These are phyloP conservation scores for Penicillium odoratum DNA, from an alignment of 495 filamentous ascomycete species.

Conservation along the genomic window DNA sequence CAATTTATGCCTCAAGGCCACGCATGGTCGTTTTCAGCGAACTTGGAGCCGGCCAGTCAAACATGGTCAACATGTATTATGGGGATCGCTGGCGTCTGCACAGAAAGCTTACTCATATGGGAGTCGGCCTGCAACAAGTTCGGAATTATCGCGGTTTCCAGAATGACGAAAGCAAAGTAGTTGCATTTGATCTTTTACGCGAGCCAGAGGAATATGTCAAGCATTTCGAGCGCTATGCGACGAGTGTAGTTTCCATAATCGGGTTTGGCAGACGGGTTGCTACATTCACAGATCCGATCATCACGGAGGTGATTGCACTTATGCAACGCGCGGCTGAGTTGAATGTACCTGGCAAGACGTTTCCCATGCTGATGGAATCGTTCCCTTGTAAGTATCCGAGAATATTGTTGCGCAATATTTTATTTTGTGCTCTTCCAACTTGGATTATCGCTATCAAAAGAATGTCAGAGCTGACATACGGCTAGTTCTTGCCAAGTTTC, in stretches of 20 bases:
- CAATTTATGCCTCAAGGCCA: constrained; percentile 28
- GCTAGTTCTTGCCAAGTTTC: constrained; percentile 42
- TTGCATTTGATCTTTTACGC: constrained; percentile 36
- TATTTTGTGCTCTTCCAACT: neutral
- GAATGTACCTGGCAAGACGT: constrained; percentile 54
- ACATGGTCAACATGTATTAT: constrained; percentile 60
- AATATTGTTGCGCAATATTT: neutral
- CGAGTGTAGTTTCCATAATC: constrained; percentile 47
- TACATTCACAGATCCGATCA: constrained; percentile 40
- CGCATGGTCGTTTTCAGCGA: constrained; percentile 32
- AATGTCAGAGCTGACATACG: neutral
- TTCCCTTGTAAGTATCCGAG: constrained; percentile 43
- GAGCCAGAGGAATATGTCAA: constrained; percentile 39
- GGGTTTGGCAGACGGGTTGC: constrained; percentile 40
- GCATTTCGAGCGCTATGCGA: constrained; percentile 45
- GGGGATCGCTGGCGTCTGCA: constrained; percentile 61
- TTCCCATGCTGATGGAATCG: constrained; percentile 62
- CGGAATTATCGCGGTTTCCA: constrained; percentile 59
- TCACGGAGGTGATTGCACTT: constrained; percentile 45
- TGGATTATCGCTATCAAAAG: neutral
- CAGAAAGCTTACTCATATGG: constrained; percentile 61
- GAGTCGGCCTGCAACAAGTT: constrained; percentile 60
- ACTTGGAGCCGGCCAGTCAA: constrained; percentile 57
- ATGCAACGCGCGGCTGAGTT: constrained; percentile 38
- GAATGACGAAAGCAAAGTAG: constrained; percentile 52